Evolutionary conservation across 805 yeast genomes (phyloP).

Genomic region (Blastobotrys terrestris): DNA sequence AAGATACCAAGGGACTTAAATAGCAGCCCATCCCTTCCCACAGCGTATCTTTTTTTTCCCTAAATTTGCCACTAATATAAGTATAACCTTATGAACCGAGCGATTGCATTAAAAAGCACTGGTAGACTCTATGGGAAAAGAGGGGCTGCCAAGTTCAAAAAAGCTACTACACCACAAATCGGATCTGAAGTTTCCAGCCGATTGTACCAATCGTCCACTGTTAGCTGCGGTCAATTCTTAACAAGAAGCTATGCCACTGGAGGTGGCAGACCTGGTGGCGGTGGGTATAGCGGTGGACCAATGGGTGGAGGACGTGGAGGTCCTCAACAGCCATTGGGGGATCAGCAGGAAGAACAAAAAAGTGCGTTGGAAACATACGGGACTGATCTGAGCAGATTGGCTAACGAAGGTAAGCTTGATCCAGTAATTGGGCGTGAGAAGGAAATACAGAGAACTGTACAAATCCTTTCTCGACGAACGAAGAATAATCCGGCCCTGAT

Average conservation of each 20-base stretch:
- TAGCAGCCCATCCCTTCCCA: not conserved
- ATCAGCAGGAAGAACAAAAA: conserved; percentile 23
- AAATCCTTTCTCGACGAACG: conserved; percentile 84
- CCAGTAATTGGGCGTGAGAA: conserved; percentile 98
- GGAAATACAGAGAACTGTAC: conserved; percentile 88
- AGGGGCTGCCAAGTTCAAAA: not conserved
- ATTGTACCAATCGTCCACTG: not conserved
- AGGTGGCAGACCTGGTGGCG: conserved; percentile 3
- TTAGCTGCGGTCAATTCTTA: not conserved
- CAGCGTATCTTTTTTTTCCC: too few relatives aligned
- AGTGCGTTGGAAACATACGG: conserved; percentile 85
- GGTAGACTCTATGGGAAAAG: not conserved
- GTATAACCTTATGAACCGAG: not conserved
- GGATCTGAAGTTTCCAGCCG: not conserved
- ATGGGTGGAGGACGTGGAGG: conserved; percentile 4
- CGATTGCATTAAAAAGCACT: not conserved
- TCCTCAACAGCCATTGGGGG: conserved; percentile 10
- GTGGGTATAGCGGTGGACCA: conserved; percentile 10
- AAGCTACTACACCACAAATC: not conserved
- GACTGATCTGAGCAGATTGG: conserved; percentile 77
- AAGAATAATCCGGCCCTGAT: conserved; percentile 93
- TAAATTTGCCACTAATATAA: not conserved
- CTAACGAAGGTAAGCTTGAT: conserved; percentile 83
- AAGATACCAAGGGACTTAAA: not conserved
- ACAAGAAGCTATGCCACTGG: conserved; percentile 10